These are phyloP conservation scores for Boletus subcaerulescens DNA, from an alignment of 768 basidiomycete species.

Conservation along the genomic window DNA sequence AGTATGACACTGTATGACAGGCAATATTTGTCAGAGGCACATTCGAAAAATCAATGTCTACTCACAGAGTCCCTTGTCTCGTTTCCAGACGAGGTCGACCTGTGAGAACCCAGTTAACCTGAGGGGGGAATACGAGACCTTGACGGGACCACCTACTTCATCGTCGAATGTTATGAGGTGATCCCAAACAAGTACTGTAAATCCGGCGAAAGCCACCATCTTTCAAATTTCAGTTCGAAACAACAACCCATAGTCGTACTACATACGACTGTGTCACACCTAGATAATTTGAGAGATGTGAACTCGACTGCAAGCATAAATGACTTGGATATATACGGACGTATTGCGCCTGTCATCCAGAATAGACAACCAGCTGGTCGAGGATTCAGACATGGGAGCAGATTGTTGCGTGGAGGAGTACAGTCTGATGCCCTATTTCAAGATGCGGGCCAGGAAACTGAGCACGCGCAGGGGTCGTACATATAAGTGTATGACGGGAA, in stretches of 20 bases:
- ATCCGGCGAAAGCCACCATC: slow-evolving; percentile 52
- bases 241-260: neutral
- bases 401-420: neutral
- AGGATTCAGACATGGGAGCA: slow-evolving; percentile 1
- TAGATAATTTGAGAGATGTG: neutral
- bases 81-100: slow-evolving; percentile 39
- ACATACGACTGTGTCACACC: slow-evolving; percentile 11
- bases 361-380: neutral
- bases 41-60: neutral
- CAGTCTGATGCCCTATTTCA: neutral
- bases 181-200: slow-evolving; percentile 50
- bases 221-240: slow-evolving; percentile 21
- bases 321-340: neutral
- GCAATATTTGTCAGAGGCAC: neutral
- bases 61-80: slow-evolving; percentile 35
- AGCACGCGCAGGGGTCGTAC: no score
- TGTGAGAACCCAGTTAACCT: slow-evolving; percentile 6
- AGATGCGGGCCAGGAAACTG: no score
- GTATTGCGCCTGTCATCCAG: neutral
- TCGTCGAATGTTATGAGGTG: slow-evolving; percentile 39
- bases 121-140: neutral
- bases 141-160: slow-evolving; percentile 27
- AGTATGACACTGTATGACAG: slow-evolving; percentile 26
- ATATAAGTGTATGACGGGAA: no score
- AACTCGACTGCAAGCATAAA: neutral